Evolutionary conservation across 1,284 basidiomycete species (phyloP), one percentile per base, ranked within the genome.

Genomic region (Trichosporon ovoides): DNA sequence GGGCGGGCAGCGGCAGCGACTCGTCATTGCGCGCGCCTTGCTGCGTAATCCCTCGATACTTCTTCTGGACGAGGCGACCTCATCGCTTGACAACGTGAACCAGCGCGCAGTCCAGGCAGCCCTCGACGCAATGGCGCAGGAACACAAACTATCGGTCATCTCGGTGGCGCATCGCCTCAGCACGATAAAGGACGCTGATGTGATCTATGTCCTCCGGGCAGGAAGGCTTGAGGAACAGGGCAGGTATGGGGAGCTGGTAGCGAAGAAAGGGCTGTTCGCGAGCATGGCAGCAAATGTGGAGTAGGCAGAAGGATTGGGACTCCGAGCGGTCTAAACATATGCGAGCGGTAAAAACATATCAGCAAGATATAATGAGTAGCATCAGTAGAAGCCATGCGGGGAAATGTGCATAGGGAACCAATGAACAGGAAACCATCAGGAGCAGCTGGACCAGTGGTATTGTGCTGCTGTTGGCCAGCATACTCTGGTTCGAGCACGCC

Each of bases 121-220:
- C 1, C 88, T 97, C 55, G 89, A 91, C 70, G 87, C 87, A 70
- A 92, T 96, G 60, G 81, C 94, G 52, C 80, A 82, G 55, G 82
- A 83, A 18, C 79, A 86, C 52, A 83, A 87, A 62, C 90, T 91
- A 49, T 93, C 91, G 1, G 92, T 91, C 61, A 79, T 96, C 46
- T 85, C 95, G 56, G 90, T 92, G 24, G 92, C 92, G 0, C 92
- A 95, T 75, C 81, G 92, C 56, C 72, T 91, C 51, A 89, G 87
- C 22, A 91, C 88, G 10, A 91, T 91, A 61, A 89, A 87, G 18
- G 81, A 87, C 58, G 90, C 88, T 1, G 89, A 92, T 69, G 81
- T 87, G 31, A 89, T 94, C 52, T 87, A 91, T 9, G 90, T 94
- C 14, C 81, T 96, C 11, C 38, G 38, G 2, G 20, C 38, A 1